Base-by-base conservation (phyloP, 306 rosid genomes). In the Oemleria cerasiformis region DNA sequence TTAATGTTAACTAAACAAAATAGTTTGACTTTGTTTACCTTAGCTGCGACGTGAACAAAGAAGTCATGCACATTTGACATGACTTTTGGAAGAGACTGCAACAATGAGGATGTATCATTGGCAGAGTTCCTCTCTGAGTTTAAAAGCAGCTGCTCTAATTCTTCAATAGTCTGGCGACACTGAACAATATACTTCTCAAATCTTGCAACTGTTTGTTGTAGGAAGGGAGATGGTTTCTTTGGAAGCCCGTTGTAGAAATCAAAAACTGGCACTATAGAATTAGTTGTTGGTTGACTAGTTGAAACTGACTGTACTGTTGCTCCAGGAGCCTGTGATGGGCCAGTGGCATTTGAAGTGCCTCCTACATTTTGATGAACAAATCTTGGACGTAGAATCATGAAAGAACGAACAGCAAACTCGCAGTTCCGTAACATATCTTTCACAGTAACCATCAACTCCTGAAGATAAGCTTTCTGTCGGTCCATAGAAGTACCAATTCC, bases 191-290 rank as follows among this genome's bases (percentile, higher is more conserved):
- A 84, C 83, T 89, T 95, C 76, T 95, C 99, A 78, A 95, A 95
- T 84, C 99, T 88, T 61, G 73, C 84, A 81, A 95, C 70, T 60
- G 99, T 88, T 80, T 91, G 91, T 83, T 82, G 89, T 73, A 95
- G 74, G 88, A 91, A 95, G 7, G 92, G 97, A 1, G 97, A 91
- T 17, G 99, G 99, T 78, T 95, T 95, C 81, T 70, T 90, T 19
- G 99, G 96, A 83, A 92, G 85, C 78, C 99, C 99, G 23, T 80
- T 89, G 78, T 95, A 95, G 77, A 94, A 94, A 67, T 94, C 92
- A 84, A 91, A 91, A 77, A 89, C 92, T 38, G 97, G 99, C 74
- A 85, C 83, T n/a, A 89, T 66, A 67, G 96, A 80, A 30, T 85
- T 84, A 59, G 88, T 43, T 58, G 85, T 70, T 23, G 77, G 85